Conservation (phyloP, 192 early-diverging fungal genomes). For the Linnemannia hyalina region DNA sequence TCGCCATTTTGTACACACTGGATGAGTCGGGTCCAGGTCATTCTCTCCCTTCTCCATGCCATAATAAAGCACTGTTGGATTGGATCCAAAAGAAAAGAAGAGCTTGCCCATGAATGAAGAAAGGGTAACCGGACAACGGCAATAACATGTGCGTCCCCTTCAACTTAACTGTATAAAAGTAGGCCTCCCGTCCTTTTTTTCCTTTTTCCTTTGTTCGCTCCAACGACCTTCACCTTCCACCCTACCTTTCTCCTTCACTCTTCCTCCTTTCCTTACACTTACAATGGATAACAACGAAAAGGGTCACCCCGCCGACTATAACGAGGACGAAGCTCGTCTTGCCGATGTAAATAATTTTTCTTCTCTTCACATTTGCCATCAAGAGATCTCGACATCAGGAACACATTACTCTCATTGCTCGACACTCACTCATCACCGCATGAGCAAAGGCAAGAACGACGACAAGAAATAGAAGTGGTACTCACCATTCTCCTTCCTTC, state of each 20-base stretch:
- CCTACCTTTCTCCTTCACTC: no score
- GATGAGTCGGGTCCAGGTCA: background rate
- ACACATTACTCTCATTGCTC: background rate
- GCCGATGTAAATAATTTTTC: conserved; percentile 10
- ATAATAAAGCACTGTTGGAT: background rate
- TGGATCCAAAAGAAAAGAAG: background rate
- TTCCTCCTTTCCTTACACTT: background rate
- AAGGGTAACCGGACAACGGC: background rate
- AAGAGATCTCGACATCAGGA: background rate
- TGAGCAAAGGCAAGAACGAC: background rate
- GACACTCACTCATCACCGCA: background rate
- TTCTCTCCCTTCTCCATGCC: background rate
- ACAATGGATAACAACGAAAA: conserved; percentile 31
- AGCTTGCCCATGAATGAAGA: background rate
- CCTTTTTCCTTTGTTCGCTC: background rate
- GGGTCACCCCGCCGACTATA: conserved; percentile 33
- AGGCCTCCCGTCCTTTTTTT: background rate
- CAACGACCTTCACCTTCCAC: conserved; percentile 1
- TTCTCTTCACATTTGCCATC: background rate
- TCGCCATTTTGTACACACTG: background rate
- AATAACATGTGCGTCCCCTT: background rate
- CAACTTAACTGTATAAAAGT: background rate
- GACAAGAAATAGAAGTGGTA: background rate
- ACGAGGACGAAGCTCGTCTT: conserved; percentile 38
- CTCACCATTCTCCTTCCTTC: background rate